Evolutionary conservation across 371 early-diverging fungal species (phyloP).

Genomic region (Mucor indicus): DNA sequence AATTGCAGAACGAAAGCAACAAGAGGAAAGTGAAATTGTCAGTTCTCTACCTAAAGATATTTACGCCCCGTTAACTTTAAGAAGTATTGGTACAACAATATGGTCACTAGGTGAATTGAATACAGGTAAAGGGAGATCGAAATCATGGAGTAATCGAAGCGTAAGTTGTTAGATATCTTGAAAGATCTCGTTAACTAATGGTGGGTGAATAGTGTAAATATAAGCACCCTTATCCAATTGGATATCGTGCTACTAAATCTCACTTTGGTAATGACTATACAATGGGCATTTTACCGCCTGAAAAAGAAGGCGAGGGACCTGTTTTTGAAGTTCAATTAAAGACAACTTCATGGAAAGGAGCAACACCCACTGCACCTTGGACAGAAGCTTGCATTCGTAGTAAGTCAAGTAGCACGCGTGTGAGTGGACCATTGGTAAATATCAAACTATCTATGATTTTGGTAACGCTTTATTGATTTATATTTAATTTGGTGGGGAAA

Average conservation of each 20-base stretch:
- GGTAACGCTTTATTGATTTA: background rate
- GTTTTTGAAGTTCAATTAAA: slow-evolving; percentile 38
- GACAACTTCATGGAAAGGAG: slow-evolving; percentile 37
- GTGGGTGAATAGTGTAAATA: slow-evolving; percentile 49
- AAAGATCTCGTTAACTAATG: background rate
- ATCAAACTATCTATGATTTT: background rate
- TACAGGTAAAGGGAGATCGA: slow-evolving; percentile 31
- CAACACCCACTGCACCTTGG: slow-evolving; percentile 58
- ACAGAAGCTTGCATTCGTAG: slow-evolving; percentile 52
- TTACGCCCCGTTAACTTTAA: slow-evolving; percentile 30
- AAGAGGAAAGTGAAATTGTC: slow-evolving; percentile 3
- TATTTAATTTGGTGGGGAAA: background rate
- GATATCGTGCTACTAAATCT: slow-evolving; percentile 50
- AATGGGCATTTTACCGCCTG: slow-evolving; percentile 45
- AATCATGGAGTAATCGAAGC: slow-evolving; percentile 45
- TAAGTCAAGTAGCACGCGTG: slow-evolving; percentile 42
- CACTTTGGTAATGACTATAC: slow-evolving; percentile 54
- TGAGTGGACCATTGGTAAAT: slow-evolving; percentile 50
- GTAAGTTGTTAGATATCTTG: slow-evolving; percentile 12
- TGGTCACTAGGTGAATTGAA: slow-evolving; percentile 35
- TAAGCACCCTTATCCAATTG: slow-evolving; percentile 57
- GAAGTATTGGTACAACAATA: slow-evolving; percentile 47
- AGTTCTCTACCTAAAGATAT: slow-evolving; percentile 11
- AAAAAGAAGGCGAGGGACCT: slow-evolving; percentile 29
- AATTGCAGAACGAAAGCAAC: slow-evolving; percentile 1